Evolutionary conservation across 2,329 filamentous ascomycete genomes (phyloP).

Genomic region (Pseudopithomyces chartarum): DNA sequence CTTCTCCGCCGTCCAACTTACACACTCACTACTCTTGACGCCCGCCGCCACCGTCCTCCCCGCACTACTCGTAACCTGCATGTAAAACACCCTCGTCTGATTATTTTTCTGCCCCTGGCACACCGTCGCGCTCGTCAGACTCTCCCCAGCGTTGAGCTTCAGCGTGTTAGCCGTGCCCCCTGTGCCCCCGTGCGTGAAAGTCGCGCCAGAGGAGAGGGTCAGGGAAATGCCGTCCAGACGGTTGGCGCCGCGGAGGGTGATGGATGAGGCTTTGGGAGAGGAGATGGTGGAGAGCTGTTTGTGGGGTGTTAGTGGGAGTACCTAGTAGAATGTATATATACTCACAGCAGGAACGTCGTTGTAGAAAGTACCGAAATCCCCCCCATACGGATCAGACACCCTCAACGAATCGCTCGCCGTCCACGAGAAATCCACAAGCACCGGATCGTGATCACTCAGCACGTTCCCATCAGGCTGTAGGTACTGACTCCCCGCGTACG

Average conservation of each 20-base stretch:
- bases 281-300: conserved; percentile 10
- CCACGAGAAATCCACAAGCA: conserved; percentile 58
- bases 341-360: conserved; percentile 50
- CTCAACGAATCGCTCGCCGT: conserved; percentile 44
- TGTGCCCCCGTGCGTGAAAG: conserved; percentile 58
- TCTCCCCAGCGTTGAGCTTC: conserved; percentile 54
- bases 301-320: neutral
- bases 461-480: conserved; percentile 61
- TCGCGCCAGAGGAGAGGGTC: conserved; percentile 55
- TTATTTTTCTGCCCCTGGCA: conserved; percentile 56
- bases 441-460: conserved; percentile 68
- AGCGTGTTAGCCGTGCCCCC: conserved; percentile 55
- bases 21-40: conserved; percentile 54
- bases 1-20: conserved; percentile 51
- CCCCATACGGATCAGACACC: conserved; percentile 56
- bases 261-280: conserved; percentile 42
- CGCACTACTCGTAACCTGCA: conserved; percentile 57
- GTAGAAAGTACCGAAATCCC: conserved; percentile 59
- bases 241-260: conserved; percentile 54
- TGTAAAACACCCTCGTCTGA: conserved; percentile 61
- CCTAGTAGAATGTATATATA: neutral
- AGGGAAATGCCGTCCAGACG: conserved; percentile 59
- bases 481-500: conserved; percentile 63
- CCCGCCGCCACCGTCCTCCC: conserved; percentile 55
- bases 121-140: conserved; percentile 55